These are phyloP conservation scores for Arachis stenosperma DNA, from an alignment of 306 rosid species.

Conservation along the genomic window DNA sequence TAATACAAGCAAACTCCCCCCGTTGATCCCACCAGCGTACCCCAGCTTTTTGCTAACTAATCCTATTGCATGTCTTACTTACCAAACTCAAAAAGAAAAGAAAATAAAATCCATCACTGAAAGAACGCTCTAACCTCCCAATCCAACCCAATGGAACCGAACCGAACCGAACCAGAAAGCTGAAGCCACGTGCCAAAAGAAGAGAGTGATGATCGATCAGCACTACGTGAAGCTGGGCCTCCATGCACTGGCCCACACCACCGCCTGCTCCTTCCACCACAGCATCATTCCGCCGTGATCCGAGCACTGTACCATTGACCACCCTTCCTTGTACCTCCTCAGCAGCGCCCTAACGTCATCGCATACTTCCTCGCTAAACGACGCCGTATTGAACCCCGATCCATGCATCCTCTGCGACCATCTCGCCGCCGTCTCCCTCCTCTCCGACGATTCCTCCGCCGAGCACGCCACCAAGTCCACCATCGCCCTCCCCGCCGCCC, in stretches of 20 bases:
- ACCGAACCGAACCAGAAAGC: no score
- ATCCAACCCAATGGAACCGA: background rate
- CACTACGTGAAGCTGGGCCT: conserved; percentile 51
- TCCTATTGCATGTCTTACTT: conserved; percentile 30
- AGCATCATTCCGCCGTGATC: conserved; percentile 77
- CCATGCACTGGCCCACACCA: conserved; percentile 99
- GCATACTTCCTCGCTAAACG: conserved; percentile 84
- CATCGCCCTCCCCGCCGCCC: conserved; percentile 78
- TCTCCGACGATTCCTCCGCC: conserved; percentile 61
- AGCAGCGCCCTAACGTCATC: conserved; percentile 86
- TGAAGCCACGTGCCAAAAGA: conserved; percentile 53
- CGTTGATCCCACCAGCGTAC: conserved; percentile 4
- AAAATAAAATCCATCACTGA: background rate
- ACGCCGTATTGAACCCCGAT: conserved; percentile 55
- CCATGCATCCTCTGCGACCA: conserved; percentile 84
- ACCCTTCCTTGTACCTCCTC: conserved; percentile 90
- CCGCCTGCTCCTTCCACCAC: conserved; percentile 85
- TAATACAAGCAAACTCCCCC: conserved; percentile 49
- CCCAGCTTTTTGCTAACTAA: conserved; percentile 1
- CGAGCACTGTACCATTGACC: conserved; percentile 75
- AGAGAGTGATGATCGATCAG: background rate
- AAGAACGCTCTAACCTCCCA: conserved; percentile 1
- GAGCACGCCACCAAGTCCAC: conserved; percentile 77
- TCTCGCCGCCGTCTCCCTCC: conserved; percentile 68
- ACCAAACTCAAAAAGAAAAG: conserved; percentile 31